A percentile compares a stretch with the other conserved stretches of the same genome.
Conservation (phyloP, 176 grass and related monocot species). For the Oryza brachyantha region DNA sequence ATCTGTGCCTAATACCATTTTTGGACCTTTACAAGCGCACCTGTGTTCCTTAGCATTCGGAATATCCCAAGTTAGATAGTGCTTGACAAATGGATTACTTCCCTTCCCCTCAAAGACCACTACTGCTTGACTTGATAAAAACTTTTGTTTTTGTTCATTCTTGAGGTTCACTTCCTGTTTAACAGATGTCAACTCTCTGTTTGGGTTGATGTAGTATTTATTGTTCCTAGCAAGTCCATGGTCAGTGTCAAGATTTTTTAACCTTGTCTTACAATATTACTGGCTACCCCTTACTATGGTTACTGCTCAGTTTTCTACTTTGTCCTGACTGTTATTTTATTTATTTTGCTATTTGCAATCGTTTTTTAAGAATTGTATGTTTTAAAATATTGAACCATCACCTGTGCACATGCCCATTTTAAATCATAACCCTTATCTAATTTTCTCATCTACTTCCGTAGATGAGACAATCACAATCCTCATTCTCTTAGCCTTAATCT, state of each 20-base stretch:
- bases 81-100: neutral
- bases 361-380: neutral
- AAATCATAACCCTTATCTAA: neutral
- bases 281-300: neutral
- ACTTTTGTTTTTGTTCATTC: neutral
- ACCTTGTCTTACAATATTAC: neutral
- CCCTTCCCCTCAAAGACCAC: neutral
- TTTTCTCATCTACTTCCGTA: too few relatives aligned
- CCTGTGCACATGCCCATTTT: neutral
- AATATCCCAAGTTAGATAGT: neutral
- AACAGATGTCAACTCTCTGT: neutral
- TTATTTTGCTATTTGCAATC: neutral
- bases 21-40: neutral
- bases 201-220: conserved; percentile 2
- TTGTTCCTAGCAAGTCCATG: neutral
- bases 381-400: conserved; percentile 4
- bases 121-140: neutral
- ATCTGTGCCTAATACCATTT: neutral
- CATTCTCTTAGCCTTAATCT: too few relatives aligned
- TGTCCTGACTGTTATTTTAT: neutral
- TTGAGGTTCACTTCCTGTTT: conserved; percentile 1
- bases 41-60: neutral
- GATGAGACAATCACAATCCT: too few relatives aligned
- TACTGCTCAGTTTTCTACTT: neutral
- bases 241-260: neutral